These are phyloP conservation scores for Mortierella sp. DNA, from an alignment of 371 early-diverging fungal species.

Conservation along the genomic window DNA sequence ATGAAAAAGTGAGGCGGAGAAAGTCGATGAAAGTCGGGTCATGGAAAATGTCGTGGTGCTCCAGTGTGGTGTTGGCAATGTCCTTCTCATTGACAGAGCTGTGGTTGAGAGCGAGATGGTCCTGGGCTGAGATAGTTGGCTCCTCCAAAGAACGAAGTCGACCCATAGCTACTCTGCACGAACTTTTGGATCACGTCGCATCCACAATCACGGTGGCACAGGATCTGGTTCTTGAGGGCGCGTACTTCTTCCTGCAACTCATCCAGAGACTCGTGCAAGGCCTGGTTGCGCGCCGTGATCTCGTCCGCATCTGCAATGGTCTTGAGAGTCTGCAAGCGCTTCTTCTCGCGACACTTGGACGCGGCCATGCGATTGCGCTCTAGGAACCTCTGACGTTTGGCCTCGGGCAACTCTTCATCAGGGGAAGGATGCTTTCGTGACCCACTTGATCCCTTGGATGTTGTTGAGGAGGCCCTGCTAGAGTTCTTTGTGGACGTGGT, in stretches of 20 bases:
- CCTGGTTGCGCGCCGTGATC: slow-evolving; percentile 66
- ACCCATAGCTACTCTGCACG: slow-evolving; percentile 36
- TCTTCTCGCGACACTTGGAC: slow-evolving; percentile 84
- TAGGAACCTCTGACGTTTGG: slow-evolving; percentile 67
- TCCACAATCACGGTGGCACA: slow-evolving; percentile 71
- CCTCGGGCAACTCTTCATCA: slow-evolving; percentile 54
- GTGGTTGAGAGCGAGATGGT: too few relatives aligned
- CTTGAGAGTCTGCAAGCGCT: slow-evolving; percentile 79
- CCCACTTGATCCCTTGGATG: not conserved
- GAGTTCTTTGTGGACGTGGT: not conserved
- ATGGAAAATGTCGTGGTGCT: too few relatives aligned
- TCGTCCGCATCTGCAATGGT: slow-evolving; percentile 64
- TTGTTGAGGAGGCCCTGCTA: not conserved
- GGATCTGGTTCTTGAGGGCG: slow-evolving; percentile 71
- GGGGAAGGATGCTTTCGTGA: slow-evolving; percentile 36
- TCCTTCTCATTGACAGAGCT: too few relatives aligned
- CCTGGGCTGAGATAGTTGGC: too few relatives aligned
- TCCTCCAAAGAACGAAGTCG: slow-evolving; percentile 8
- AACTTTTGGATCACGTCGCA: slow-evolving; percentile 68
- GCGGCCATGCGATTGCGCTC: slow-evolving; percentile 85
- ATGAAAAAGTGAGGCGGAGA: too few relatives aligned
- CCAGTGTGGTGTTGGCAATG: too few relatives aligned
- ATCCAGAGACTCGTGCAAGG: slow-evolving; percentile 64
- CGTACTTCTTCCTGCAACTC: slow-evolving; percentile 77
- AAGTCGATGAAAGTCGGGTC: too few relatives aligned